Conservation (phyloP, 1,139 yeast species). For the Suhomyces maxii region DNA sequence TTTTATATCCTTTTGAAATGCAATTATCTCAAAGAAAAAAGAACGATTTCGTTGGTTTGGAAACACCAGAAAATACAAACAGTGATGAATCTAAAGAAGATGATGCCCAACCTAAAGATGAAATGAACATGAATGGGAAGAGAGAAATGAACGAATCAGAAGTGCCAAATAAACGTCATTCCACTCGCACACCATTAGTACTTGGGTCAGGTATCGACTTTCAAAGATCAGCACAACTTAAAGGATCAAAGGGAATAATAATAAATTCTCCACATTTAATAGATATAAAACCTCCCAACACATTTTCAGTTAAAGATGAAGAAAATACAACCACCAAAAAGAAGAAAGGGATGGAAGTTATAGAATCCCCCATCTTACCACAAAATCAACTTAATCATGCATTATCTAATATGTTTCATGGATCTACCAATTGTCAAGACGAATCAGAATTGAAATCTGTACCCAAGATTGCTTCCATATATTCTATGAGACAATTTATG, state of each 20-base stretch:
- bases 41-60: conserved; percentile 11
- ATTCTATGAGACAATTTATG: conserved; percentile 52
- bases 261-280: conserved; percentile 44
- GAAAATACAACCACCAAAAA: conserved; percentile 14
- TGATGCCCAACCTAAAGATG: not conserved
- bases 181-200: conserved; percentile 27
- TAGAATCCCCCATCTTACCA: conserved; percentile 26
- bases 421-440: conserved; percentile 27
- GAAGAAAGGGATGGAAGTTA: conserved; percentile 19
- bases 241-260: conserved; percentile 50
- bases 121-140: conserved; percentile 12
- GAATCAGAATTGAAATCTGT: conserved; percentile 26
- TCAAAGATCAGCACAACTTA: conserved; percentile 44
- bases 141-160: conserved; percentile 4
- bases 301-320: conserved; percentile 13
- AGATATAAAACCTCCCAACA: conserved; percentile 33
- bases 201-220: conserved; percentile 49
- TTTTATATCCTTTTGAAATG: conserved; percentile 36
- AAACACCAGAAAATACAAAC: not conserved
- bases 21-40: conserved; percentile 19
- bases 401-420: conserved; percentile 18
- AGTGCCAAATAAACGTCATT: conserved; percentile 2
- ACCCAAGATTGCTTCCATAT: conserved; percentile 41
- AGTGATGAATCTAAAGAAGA: not conserved
- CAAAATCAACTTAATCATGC: conserved; percentile 29